These are phyloP conservation scores for Penicillium ucsense DNA, from an alignment of 495 filamentous ascomycete genomes.

Conservation along the genomic window DNA sequence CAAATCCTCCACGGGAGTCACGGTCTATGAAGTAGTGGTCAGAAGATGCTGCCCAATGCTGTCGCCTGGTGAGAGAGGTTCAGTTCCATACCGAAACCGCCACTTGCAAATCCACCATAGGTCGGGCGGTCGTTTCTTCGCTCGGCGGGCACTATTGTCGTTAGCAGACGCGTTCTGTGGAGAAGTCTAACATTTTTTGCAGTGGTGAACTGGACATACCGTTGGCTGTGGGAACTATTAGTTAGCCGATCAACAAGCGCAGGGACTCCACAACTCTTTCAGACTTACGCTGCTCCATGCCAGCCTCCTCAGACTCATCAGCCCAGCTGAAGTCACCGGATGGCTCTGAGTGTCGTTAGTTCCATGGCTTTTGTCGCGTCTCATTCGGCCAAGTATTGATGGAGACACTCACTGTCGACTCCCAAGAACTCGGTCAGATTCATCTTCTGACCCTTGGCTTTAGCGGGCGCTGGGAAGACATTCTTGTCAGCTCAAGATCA, in stretches of 20 bases:
- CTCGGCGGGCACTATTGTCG: constrained; percentile 23
- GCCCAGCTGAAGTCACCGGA: constrained; percentile 74
- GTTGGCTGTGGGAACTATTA: constrained; percentile 21
- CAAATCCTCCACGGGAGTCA: constrained; percentile 4
- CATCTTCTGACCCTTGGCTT: constrained; percentile 89
- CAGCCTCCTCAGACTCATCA: constrained; percentile 90
- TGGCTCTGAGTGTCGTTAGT: constrained; percentile 47
- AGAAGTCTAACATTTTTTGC: too few relatives aligned
- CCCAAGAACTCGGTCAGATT: constrained; percentile 82
- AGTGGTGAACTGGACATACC: constrained; percentile 18
- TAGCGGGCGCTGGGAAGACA: constrained; percentile 57
- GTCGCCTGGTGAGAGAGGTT: not conserved
- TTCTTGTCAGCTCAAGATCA: constrained; percentile 5
- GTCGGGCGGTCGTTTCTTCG: constrained; percentile 32
- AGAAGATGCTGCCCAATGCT: constrained; percentile 3
- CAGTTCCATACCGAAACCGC: constrained; percentile 11
- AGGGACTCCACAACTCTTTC: constrained; percentile 3
- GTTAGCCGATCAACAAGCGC: constrained; percentile 4
- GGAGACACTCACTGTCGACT: constrained; percentile 60
- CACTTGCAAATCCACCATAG: constrained; percentile 34
- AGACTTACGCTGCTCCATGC: constrained; percentile 25
- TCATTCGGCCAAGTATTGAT: not conserved
- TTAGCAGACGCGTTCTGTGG: not conserved
- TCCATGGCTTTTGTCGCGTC: constrained; percentile 4
- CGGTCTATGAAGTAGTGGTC: constrained; percentile 23